A percentile compares a stretch with the other conserved stretches of the same genome.
Conservation (phyloP, 352 stramenopile genomes). For the Phytophthora megakarya region DNA sequence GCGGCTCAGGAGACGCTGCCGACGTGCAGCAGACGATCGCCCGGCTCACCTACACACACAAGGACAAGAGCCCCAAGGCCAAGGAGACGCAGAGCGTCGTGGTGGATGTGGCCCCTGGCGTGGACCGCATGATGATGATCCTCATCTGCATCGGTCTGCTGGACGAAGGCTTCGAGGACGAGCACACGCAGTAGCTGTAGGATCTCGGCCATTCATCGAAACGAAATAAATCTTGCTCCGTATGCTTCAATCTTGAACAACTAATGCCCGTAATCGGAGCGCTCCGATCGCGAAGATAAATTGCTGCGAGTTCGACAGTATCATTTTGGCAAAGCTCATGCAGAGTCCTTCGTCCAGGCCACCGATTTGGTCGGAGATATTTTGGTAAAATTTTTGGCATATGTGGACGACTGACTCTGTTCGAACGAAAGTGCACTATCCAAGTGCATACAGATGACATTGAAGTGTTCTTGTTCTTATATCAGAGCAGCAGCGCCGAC, state of each 20-base stretch:
- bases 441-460: background rate
- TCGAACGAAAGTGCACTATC: constrained; percentile 13
- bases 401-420: constrained; percentile 14
- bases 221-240: constrained; percentile 22
- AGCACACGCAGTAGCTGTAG: constrained; percentile 27
- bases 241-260: constrained; percentile 7
- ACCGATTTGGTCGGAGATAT: background rate
- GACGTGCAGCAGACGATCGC: constrained; percentile 43
- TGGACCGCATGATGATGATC: constrained; percentile 51
- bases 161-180: constrained; percentile 36
- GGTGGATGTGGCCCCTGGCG: constrained; percentile 39
- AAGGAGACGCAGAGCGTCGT: constrained; percentile 29
- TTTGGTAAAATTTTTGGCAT: constrained; percentile 15
- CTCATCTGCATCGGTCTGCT: constrained; percentile 46
- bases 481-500: background rate
- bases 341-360: background rate
- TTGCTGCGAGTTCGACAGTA: too few relatives aligned
- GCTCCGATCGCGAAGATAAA: constrained; percentile 13
- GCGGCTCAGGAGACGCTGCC: constrained; percentile 26
- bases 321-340: constrained; percentile 6
- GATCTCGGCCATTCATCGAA: constrained; percentile 12
- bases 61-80: constrained; percentile 32
- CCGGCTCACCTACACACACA: constrained; percentile 32
- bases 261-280: background rate
- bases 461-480: constrained; percentile 4